Evolutionary conservation across 1,284 basidiomycete species (phyloP).

Genomic region (Earliella scabrosa): DNA sequence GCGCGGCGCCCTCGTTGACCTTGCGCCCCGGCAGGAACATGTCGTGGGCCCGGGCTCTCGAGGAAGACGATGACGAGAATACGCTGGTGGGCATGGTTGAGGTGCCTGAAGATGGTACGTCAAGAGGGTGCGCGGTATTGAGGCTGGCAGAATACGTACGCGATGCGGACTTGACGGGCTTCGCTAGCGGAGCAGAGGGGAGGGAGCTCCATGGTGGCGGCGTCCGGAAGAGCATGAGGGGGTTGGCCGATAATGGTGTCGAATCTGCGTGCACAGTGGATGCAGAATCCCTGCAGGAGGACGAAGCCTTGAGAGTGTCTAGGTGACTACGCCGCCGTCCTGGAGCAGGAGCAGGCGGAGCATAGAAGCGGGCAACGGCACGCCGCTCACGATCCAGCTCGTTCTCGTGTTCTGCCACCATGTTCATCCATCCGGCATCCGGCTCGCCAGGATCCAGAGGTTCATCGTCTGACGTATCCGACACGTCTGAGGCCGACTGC

Average conservation of each 20-base stretch:
- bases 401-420: conserved; percentile 14
- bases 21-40: not conserved
- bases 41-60: not conserved
- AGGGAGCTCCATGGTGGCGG: conserved; percentile 44
- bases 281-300: too few species aligned
- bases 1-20: not conserved
- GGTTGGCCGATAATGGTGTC: conserved; percentile 10
- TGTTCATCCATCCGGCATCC: not conserved
- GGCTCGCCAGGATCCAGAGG: not conserved
- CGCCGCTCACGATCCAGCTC: not conserved
- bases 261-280: not conserved
- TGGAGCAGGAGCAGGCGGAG: conserved; percentile 2
- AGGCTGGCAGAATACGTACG: not conserved
- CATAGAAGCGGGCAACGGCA: conserved; percentile 16
- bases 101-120: not conserved
- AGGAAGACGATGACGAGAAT: not conserved
- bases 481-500: too few species aligned
- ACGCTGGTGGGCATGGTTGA: conserved; percentile 9
- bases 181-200: conserved; percentile 8
- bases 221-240: conserved; percentile 48
- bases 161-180: not conserved
- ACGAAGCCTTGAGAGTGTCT: too few species aligned
- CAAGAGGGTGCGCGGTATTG: not conserved
- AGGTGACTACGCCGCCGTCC: conserved; percentile 6
- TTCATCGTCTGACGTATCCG: not conserved